These are phyloP conservation scores for Lactuca saligna DNA, from an alignment of 129 eudicot genomes.

Conservation along the genomic window DNA sequence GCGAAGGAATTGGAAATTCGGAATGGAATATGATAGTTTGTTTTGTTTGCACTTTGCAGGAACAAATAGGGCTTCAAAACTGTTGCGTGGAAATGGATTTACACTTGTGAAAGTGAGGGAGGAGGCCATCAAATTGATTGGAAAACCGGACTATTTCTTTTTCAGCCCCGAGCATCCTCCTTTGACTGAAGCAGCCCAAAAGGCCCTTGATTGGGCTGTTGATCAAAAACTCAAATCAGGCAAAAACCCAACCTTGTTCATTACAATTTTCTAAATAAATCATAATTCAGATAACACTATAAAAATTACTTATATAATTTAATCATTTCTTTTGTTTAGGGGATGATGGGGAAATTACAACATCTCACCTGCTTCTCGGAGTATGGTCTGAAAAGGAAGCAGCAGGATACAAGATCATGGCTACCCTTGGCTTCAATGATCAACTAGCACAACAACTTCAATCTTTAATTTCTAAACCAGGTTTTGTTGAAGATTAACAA, in stretches of 20 bases:
- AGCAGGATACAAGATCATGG: constrained; percentile 66
- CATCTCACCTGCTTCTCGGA: constrained; percentile 69
- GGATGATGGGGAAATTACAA: constrained; percentile 56
- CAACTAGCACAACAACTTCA: constrained; percentile 57
- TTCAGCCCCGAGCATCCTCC: constrained; percentile 67
- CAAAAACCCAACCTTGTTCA: constrained; percentile 29
- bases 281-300: neutral
- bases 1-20: too few species aligned
- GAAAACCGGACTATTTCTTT: constrained; percentile 46
- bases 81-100: constrained; percentile 64
- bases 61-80: constrained; percentile 63
- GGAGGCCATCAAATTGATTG: constrained; percentile 55
- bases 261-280: neutral
- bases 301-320: neutral
- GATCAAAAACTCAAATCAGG: constrained; percentile 64
- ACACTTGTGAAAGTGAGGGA: constrained; percentile 65
- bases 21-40: neutral
- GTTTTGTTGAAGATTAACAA: constrained; percentile 44
- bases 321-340: constrained; percentile 32
- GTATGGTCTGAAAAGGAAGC: constrained; percentile 68
- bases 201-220: constrained; percentile 75
- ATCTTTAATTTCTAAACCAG: constrained; percentile 54
- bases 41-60: constrained; percentile 35
- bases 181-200: constrained; percentile 66
- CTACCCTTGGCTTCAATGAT: constrained; percentile 54